Evolutionary conservation across 2,329 filamentous ascomycete genomes (phyloP).

Genomic region (Fusarium udum): DNA sequence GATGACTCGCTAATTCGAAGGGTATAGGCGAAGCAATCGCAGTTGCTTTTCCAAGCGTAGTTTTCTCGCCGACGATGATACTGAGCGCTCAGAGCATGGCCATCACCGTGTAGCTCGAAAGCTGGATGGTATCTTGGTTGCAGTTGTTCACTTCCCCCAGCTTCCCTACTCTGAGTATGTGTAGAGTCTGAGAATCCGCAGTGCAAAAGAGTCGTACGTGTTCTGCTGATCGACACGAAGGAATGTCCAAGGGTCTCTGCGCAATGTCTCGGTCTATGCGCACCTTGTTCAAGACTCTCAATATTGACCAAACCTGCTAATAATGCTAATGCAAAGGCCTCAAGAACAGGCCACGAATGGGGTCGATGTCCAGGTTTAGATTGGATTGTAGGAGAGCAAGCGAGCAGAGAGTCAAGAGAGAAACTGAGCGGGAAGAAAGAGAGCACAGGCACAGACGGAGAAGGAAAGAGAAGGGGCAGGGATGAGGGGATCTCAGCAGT

Average conservation of each 20-base stretch:
- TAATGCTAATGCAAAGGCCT: slow-evolving; percentile 8
- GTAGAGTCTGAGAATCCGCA: not conserved
- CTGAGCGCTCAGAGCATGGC: slow-evolving; percentile 30
- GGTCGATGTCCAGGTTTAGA: slow-evolving; percentile 22
- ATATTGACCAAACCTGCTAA: slow-evolving; percentile 4
- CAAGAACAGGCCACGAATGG: slow-evolving; percentile 29
- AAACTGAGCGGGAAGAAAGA: not conserved
- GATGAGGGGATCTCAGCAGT: slow-evolving; percentile 1
- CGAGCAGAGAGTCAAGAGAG: slow-evolving; percentile 1
- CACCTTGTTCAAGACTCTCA: not conserved
- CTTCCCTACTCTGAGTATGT: not conserved
- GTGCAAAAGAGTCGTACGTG: slow-evolving; percentile 1
- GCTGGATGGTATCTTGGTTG: slow-evolving; percentile 3
- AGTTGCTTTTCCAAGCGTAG: slow-evolving; percentile 11
- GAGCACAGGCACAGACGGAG: slow-evolving; percentile 8
- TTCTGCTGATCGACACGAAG: slow-evolving; percentile 6
- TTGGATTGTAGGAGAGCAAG: slow-evolving; percentile 5
- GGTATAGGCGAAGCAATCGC: not conserved
- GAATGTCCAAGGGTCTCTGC: slow-evolving; percentile 26
- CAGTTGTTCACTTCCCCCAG: not conserved
- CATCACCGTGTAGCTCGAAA: slow-evolving; percentile 21
- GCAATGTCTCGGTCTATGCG: slow-evolving; percentile 27
- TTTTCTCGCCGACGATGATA: slow-evolving; percentile 22
- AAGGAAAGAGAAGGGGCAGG: slow-evolving; percentile 16
- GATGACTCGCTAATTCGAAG: not conserved